phyloP scores from a whole-genome alignment of 148 eudicot species.

The Camellia lanceoleosa region DNA sequence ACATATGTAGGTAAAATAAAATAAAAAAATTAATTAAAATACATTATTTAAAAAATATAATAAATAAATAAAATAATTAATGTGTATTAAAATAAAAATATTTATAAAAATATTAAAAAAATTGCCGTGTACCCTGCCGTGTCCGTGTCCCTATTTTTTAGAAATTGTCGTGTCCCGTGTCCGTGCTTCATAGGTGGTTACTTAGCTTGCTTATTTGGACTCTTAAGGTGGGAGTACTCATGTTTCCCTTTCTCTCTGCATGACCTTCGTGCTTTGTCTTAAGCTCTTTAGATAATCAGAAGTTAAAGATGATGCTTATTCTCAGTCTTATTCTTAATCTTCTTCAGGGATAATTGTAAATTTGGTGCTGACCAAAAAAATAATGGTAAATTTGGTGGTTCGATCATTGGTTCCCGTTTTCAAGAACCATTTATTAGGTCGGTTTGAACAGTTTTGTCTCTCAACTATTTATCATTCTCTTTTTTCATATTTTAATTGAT shows the following conservation, averaged over 20 bases:
- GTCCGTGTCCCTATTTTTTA: too few species aligned
- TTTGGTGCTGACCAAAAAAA: background rate
- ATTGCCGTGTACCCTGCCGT: too few species aligned
- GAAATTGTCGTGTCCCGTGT: too few species aligned
- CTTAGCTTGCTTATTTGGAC: background rate
- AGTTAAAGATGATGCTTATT: background rate
- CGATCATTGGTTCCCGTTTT: constrained; percentile 14
- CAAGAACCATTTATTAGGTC: constrained; percentile 21
- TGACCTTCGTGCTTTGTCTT: background rate
- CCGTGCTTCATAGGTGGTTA: background rate
- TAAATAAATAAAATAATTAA: too few species aligned
- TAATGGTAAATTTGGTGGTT: constrained; percentile 15
- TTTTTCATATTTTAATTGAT: constrained; percentile 12
- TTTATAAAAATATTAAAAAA: too few species aligned
- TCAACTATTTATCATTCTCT: background rate
- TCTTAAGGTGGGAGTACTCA: background rate
- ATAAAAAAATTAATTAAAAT: too few species aligned
- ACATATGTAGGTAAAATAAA: too few species aligned
- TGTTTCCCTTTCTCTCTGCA: background rate
- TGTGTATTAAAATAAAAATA: too few species aligned
- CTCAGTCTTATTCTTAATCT: background rate
- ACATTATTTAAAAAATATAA: too few species aligned
- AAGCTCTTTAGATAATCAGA: background rate
- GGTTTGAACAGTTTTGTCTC: constrained; percentile 10
- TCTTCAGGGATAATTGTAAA: constrained; percentile 20